phyloP scores from a whole-genome alignment of 2,329 filamentous ascomycete genomes.

The Aplosporella prunicola region DNA sequence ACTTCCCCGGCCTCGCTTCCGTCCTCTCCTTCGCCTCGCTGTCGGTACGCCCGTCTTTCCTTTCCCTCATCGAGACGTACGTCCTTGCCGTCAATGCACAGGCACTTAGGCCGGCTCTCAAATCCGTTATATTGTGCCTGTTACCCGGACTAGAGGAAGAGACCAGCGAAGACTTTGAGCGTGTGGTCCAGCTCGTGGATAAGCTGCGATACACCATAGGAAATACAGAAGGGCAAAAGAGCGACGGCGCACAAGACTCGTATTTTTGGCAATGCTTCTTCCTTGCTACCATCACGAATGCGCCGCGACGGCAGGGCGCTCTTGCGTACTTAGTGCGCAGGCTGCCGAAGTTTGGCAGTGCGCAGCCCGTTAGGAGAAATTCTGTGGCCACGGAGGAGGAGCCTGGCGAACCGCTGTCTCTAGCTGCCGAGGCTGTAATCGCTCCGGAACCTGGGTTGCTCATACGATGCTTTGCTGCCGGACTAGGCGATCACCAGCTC shows the following conservation, averaged over 20 bases:
- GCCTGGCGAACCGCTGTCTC: slow-evolving; percentile 29
- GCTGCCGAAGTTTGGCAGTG: slow-evolving; percentile 55
- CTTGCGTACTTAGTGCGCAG: slow-evolving; percentile 75
- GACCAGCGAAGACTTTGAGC: slow-evolving; percentile 92
- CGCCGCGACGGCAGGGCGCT: slow-evolving; percentile 73
- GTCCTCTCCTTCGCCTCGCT: slow-evolving; percentile 92
- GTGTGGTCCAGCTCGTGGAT: slow-evolving; percentile 69
- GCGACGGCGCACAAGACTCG: slow-evolving; percentile 52
- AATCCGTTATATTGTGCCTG: slow-evolving; percentile 79
- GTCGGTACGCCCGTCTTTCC: slow-evolving; percentile 75
- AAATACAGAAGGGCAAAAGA: slow-evolving; percentile 43
- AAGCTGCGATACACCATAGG: slow-evolving; percentile 52
- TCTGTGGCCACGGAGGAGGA: slow-evolving; percentile 10
- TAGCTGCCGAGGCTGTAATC: slow-evolving; percentile 57
- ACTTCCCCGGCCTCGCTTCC: slow-evolving; percentile 79
- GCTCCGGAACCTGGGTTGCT: slow-evolving; percentile 86
- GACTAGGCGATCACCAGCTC: slow-evolving; percentile 75
- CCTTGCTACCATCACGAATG: slow-evolving; percentile 80
- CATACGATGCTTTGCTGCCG: slow-evolving; percentile 84
- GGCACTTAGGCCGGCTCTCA: slow-evolving; percentile 75
- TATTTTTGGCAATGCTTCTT: slow-evolving; percentile 99
- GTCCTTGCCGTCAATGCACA: slow-evolving; percentile 62
- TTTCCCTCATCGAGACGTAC: slow-evolving; percentile 73
- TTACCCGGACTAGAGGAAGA: slow-evolving; percentile 91
- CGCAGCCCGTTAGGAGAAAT: slow-evolving; percentile 10